A percentile compares a stretch with the other conserved stretches of the same genome.
Conservation (phyloP, 202 grass and related monocot species). For the Carex arenaria region DNA sequence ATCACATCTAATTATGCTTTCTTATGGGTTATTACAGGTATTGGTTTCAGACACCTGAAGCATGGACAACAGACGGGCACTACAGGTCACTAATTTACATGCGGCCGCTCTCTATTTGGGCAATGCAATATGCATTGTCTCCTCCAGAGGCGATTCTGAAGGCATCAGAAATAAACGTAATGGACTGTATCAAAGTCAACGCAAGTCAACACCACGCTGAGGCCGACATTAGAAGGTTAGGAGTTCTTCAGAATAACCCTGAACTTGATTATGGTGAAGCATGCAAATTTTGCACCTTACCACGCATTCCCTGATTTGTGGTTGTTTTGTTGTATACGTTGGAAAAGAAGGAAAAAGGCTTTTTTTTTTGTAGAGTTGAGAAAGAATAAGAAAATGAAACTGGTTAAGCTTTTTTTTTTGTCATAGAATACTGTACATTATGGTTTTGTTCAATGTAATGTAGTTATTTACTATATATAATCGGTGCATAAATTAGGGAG, state of each 20-base stretch:
- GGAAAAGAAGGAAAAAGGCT: not conserved
- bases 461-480: not conserved
- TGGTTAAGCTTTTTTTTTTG: not conserved
- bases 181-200: conserved; percentile 65
- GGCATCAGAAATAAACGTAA: conserved; percentile 72
- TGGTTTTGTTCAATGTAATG: conserved; percentile 1
- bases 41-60: conserved; percentile 98
- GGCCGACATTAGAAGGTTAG: not conserved
- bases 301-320: not conserved
- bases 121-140: conserved; percentile 84
- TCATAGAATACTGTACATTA: conserved; percentile 17
- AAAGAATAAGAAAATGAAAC: conserved; percentile 4
- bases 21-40: conserved; percentile 39
- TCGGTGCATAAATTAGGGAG: not conserved
- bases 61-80: conserved; percentile 91
- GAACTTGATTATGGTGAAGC: not conserved
- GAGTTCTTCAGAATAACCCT: not conserved
- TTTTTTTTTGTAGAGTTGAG: not conserved
- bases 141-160: conserved; percentile 72
- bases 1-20: not conserved
- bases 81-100: conserved; percentile 88
- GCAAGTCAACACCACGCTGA: not conserved
- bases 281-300: conserved; percentile 10
- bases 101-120: conserved; percentile 92
- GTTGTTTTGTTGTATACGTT: not conserved